Conservation (phyloP, 2,329 filamentous ascomycete genomes). For the Diaporthe velutina region DNA sequence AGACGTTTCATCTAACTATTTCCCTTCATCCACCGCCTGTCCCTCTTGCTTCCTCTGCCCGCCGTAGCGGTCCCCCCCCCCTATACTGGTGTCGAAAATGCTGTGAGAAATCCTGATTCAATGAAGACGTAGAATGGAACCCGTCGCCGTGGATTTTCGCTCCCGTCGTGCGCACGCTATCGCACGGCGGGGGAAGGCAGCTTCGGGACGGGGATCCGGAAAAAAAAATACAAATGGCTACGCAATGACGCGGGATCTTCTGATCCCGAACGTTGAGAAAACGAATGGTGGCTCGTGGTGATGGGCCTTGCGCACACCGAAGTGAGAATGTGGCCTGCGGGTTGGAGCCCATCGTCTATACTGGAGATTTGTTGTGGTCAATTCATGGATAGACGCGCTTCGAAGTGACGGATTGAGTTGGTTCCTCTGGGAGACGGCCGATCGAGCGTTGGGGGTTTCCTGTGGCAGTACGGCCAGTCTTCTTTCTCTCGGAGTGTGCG, state of each 20-base stretch:
- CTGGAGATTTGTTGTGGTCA: constrained; percentile 1
- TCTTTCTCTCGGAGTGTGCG: constrained; percentile 2
- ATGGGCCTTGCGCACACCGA: constrained; percentile 4
- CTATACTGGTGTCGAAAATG: constrained; percentile 22
- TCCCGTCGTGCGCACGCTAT: neutral
- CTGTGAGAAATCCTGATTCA: constrained; percentile 11
- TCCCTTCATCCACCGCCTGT: neutral
- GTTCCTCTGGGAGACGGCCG: neutral
- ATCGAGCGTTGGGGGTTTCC: constrained; percentile 2
- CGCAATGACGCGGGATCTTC: constrained; percentile 12
- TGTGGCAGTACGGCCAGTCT: constrained; percentile 20
- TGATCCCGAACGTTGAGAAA: constrained; percentile 21
- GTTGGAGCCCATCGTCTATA: constrained; percentile 25
- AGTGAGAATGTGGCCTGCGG: constrained; percentile 5
- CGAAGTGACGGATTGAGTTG: neutral
- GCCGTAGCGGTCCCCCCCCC: neutral
- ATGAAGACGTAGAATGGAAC: constrained; percentile 14
- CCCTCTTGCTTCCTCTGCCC: neutral
- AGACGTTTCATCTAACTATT: constrained; percentile 27
- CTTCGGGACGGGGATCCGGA: neutral
- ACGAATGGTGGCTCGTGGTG: constrained; percentile 31
- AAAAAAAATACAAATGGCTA: constrained; percentile 33
- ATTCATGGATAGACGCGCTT: constrained; percentile 3
- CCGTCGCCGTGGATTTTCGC: neutral
- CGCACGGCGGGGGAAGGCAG: neutral